These are phyloP conservation scores for Lentinula guzmanii DNA, from an alignment of 768 basidiomycete species.

Conservation along the genomic window DNA sequence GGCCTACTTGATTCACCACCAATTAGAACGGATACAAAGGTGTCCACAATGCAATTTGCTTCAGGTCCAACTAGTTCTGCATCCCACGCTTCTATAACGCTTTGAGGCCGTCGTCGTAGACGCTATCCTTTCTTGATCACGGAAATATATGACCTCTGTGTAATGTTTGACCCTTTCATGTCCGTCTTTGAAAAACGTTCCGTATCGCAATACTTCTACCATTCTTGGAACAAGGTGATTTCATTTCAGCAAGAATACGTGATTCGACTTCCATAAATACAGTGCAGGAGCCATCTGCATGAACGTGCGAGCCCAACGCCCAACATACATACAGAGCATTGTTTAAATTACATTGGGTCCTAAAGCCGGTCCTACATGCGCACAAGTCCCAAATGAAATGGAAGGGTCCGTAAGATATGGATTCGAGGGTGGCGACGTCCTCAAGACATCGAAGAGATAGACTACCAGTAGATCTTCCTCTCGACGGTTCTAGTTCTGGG, in stretches of 20 bases:
- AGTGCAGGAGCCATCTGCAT: neutral
- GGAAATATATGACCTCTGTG: too few relatives aligned
- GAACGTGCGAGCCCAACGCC: too few relatives aligned
- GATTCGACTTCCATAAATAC: neutral
- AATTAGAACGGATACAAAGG: neutral
- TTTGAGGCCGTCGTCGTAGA: too few relatives aligned
- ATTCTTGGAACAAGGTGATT: too few relatives aligned
- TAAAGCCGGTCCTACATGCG: neutral
- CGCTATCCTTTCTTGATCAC: too few relatives aligned
- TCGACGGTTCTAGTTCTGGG: slow-evolving; percentile 58
- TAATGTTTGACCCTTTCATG: too few relatives aligned
- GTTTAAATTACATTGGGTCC: neutral
- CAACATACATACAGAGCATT: neutral
- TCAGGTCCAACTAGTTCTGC: neutral
- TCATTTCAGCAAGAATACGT: neutral
- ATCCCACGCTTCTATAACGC: neutral
- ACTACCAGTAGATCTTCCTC: slow-evolving; percentile 69
- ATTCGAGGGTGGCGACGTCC: neutral
- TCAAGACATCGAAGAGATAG: neutral
- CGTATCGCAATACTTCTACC: too few relatives aligned
- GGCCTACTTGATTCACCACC: neutral
- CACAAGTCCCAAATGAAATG: neutral
- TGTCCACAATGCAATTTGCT: neutral
- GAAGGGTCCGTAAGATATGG: neutral
- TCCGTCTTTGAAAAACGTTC: too few relatives aligned